Conservation (phyloP, 2,329 filamentous ascomycete species). For the Colletotrichum orchidophilum region DNA sequence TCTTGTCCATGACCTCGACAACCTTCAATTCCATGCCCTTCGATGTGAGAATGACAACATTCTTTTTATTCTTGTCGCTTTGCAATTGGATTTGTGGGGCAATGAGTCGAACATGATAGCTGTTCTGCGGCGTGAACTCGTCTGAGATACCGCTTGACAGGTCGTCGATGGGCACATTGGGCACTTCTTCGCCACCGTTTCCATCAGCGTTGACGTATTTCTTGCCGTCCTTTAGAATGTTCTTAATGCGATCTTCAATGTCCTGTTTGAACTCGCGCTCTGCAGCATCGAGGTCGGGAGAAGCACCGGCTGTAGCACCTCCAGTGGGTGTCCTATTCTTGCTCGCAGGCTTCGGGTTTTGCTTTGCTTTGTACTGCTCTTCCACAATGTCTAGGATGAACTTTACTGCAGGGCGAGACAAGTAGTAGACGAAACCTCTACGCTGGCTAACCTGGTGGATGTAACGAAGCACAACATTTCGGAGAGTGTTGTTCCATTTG, state of each 20-base stretch:
- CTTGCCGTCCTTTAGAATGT: constrained; percentile 84
- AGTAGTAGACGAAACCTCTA: constrained; percentile 96
- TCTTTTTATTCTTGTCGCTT: constrained; percentile 96
- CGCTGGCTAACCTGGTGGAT: constrained; percentile 97
- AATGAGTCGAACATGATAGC: constrained; percentile 93
- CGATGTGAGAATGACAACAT: constrained; percentile 94
- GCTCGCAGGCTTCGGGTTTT: constrained; percentile 40
- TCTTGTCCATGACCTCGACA: constrained; percentile 95
- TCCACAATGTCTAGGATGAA: constrained; percentile 98
- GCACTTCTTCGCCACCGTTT: constrained; percentile 38
- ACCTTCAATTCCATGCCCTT: constrained; percentile 99
- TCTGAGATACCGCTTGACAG: constrained; percentile 81
- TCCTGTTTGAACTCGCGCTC: constrained; percentile 69
- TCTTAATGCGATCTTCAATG: constrained; percentile 85
- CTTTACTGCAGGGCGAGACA: constrained; percentile 94
- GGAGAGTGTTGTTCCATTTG: constrained; percentile 97
- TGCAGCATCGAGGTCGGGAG: constrained; percentile 51
- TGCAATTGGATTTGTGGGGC: constrained; percentile 98
- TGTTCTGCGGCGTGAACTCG: constrained; percentile 91
- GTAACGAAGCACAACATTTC: constrained; percentile 96
- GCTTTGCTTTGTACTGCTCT: constrained; percentile 82
- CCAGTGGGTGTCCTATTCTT: constrained; percentile 38
- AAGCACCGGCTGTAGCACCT: constrained; percentile 29
- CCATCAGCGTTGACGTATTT: constrained; percentile 82
- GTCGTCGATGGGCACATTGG: constrained; percentile 64